Percentiles rank a stretch among this genome's conserved stretches.
These are phyloP conservation scores for Vanderwaltozyma tropicalis DNA, from an alignment of 805 yeast genomes.

Conservation along the genomic window DNA sequence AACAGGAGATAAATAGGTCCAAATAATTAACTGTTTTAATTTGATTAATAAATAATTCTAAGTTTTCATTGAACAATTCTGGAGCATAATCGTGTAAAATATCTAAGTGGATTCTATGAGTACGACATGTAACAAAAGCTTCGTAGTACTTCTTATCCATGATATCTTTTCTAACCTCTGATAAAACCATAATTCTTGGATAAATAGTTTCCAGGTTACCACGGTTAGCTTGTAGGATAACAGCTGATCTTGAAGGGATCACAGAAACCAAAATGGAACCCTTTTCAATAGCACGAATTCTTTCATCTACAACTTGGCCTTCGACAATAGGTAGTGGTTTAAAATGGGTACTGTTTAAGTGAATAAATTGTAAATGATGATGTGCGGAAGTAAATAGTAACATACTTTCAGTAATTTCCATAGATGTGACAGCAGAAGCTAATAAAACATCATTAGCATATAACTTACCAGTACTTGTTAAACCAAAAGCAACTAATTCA, in stretches of 20 bases:
- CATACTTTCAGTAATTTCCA: constrained; percentile 60
- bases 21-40: constrained; percentile 63
- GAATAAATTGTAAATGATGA: constrained; percentile 71
- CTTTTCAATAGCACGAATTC: constrained; percentile 80
- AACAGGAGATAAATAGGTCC: constrained; percentile 78
- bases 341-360: constrained; percentile 39
- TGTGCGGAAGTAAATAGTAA: constrained; percentile 82
- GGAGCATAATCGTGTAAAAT: constrained; percentile 83
- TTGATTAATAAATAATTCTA: constrained; percentile 59
- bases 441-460: constrained; percentile 51
- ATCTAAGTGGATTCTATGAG: constrained; percentile 86
- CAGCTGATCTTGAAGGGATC: constrained; percentile 73
- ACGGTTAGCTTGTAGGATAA: constrained; percentile 86
- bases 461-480: constrained; percentile 65
- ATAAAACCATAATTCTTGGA: constrained; percentile 85
- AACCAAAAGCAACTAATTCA: constrained; percentile 49
- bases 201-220: constrained; percentile 91
- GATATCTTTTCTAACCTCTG: constrained; percentile 69
- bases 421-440: constrained; percentile 71
- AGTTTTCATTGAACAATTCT: constrained; percentile 47
- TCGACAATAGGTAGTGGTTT: constrained; percentile 33
- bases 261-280: constrained; percentile 78
- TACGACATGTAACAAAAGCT: constrained; percentile 80
- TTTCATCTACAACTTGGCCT: constrained; percentile 50
- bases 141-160: constrained; percentile 43